Evolutionary conservation across 352 stramenopile species (phyloP).

Genomic region (Pythium insidiosum): DNA sequence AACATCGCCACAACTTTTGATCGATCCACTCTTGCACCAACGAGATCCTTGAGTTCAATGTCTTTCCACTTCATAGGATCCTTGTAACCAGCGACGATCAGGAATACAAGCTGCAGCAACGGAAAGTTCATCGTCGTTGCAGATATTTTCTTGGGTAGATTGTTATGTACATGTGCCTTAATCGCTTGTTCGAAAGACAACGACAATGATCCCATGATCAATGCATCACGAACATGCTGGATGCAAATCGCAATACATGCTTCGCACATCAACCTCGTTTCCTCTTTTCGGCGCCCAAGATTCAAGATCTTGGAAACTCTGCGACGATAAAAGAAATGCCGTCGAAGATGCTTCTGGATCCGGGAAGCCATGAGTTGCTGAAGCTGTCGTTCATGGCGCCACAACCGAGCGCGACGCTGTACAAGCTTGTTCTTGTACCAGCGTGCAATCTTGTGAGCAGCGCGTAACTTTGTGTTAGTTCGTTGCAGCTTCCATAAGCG

Average conservation of each 20-base stretch:
- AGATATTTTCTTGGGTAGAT: neutral
- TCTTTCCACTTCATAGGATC: constrained; percentile 22
- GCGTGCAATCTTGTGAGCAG: too few relatives aligned
- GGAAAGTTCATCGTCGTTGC: constrained; percentile 17
- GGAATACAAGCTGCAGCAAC: constrained; percentile 36
- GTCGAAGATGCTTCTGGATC: too few relatives aligned
- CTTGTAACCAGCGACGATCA: constrained; percentile 32
- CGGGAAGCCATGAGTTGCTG: too few relatives aligned
- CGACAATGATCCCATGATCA: constrained; percentile 26
- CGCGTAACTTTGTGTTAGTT: too few relatives aligned
- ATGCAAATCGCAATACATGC: constrained; percentile 25
- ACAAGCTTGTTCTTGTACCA: too few relatives aligned
- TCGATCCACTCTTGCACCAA: constrained; percentile 37
- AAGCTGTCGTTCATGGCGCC: too few relatives aligned
- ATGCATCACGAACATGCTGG: constrained; percentile 30
- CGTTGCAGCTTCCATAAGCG: too few relatives aligned
- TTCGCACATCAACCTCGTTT: constrained; percentile 13
- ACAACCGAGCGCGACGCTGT: too few relatives aligned
- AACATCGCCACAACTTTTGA: constrained; percentile 45
- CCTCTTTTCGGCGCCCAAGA: constrained; percentile 13
- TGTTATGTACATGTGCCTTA: neutral
- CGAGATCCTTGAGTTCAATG: constrained; percentile 26
- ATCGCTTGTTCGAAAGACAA: constrained; percentile 7
- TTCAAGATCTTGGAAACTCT: constrained; percentile 12
- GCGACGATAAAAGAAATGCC: constrained; percentile 15